Conservation (phyloP, 805 yeast species). For the Clavispora asparagi region DNA sequence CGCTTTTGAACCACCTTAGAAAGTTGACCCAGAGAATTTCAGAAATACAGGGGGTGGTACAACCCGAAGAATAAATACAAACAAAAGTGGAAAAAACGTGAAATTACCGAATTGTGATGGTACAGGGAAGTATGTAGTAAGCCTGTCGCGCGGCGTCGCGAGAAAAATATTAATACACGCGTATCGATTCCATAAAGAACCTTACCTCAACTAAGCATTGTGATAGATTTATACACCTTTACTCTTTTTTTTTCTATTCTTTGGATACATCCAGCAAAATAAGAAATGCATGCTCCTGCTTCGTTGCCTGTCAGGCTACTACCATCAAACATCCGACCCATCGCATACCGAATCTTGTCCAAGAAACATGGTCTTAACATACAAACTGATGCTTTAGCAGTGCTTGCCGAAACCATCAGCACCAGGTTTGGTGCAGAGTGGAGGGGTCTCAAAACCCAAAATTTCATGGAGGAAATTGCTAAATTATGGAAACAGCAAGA, state of each 20-base stretch:
- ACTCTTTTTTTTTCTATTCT: too few relatives aligned
- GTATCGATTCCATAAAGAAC: background rate
- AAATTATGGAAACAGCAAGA: constrained; percentile 84
- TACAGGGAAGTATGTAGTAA: background rate
- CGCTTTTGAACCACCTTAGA: background rate
- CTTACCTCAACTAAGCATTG: background rate
- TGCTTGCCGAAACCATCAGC: constrained; percentile 73
- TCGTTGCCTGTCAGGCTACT: constrained; percentile 70
- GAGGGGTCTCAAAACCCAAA: constrained; percentile 62
- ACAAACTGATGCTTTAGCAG: constrained; percentile 75
- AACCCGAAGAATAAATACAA: background rate
- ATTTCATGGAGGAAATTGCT: constrained; percentile 72
- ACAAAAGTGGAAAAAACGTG: background rate
- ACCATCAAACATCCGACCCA: constrained; percentile 80
- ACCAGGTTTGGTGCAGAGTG: constrained; percentile 78
- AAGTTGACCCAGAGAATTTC: background rate
- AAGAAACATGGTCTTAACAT: constrained; percentile 90
- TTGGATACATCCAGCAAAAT: background rate
- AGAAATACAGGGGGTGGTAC: background rate
- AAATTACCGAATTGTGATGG: background rate
- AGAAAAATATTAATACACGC: background rate
- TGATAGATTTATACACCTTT: too few relatives aligned
- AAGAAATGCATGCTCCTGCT: constrained; percentile 11
- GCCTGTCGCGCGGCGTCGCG: background rate
- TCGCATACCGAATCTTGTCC: constrained; percentile 85